Percentiles rank a stretch among this genome's conserved stretches.
Conservation (phyloP, 495 filamentous ascomycete species). For the Neurospora sp. region DNA sequence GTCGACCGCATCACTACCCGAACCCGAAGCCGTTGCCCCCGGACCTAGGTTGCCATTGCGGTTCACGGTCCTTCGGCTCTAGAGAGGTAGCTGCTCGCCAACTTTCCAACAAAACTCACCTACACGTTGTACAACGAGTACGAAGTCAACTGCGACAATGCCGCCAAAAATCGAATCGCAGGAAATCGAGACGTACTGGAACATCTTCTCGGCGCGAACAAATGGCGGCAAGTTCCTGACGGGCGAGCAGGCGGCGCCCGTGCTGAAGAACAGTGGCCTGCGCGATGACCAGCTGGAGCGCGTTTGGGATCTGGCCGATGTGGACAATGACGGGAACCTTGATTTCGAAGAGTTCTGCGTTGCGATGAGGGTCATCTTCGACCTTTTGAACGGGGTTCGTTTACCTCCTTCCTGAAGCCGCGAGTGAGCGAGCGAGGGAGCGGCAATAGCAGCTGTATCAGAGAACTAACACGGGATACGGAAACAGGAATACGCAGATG, state of each 20-base stretch:
- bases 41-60: neutral
- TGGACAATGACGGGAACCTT: constrained; percentile 90
- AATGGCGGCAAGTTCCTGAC: constrained; percentile 77
- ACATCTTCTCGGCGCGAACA: constrained; percentile 83
- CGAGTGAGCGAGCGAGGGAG: neutral
- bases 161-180: constrained; percentile 85
- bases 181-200: constrained; percentile 98
- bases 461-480: neutral
- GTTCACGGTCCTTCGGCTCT: neutral
- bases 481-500: constrained; percentile 73
- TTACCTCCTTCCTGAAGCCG: neutral
- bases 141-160: constrained; percentile 19
- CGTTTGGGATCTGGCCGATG: constrained; percentile 95
- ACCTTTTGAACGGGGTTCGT: constrained; percentile 81
- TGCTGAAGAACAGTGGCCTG: constrained; percentile 91
- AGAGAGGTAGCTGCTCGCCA: neutral
- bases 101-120: neutral
- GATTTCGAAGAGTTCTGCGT: constrained; percentile 99
- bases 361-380: constrained; percentile 94
- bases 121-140: neutral
- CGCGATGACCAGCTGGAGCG: constrained; percentile 90
- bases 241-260: constrained; percentile 82
- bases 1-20: neutral
- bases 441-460: neutral
- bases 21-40: neutral